Evolutionary conservation across 306 rosid species (phyloP), one percentile per base, ranked within the genome.

Genomic region (Crotalaria pallida): DNA sequence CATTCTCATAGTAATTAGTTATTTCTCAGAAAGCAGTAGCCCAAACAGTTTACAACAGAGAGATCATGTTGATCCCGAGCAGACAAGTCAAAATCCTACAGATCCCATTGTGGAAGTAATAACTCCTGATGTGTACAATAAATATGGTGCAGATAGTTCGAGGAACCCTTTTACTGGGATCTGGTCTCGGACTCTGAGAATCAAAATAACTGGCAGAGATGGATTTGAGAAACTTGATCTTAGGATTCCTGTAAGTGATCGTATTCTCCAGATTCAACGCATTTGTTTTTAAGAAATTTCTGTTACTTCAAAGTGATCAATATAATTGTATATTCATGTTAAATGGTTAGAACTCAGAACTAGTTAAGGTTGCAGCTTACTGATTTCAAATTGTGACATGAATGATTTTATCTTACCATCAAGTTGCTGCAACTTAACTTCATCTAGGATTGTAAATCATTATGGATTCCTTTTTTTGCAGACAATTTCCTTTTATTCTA

Each of bases 201-300:
- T 94, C 74, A 94, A 84, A 88, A 83, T 94, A 60, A 94, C 88
- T 2, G 96, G 98, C 82, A 88, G 88, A 78, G 96, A 94, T 84
- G 98, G 98, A 80, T 74, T 73, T 65, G 94, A 90, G 86, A 94
- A 75, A 60, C 98, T 94, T 63, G 97, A 94, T 76, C 82, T 90
- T 52, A 84, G 84, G 52, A 87, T 94, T 80, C 97, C 98, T 56
- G 98, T 94, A 87, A 94, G 96, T 79, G 75, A 74, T 74, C 67
- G 26, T 74, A 53, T 60, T 79, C 50, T 66, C 49, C 48, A 38
- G 61, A 4, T 31, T 17, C 63, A 41, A n/a, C 50, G 58, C 64
- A 5, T 43, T 26, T 69, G 65, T 3, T 7, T 50, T 33, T 61
- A n/a, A 24, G 51, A 63, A 34, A 8, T 43, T 29, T 48, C 18